Base-by-base conservation (phyloP, 495 filamentous ascomycete genomes). In the Cryomyces minteri region DNA sequence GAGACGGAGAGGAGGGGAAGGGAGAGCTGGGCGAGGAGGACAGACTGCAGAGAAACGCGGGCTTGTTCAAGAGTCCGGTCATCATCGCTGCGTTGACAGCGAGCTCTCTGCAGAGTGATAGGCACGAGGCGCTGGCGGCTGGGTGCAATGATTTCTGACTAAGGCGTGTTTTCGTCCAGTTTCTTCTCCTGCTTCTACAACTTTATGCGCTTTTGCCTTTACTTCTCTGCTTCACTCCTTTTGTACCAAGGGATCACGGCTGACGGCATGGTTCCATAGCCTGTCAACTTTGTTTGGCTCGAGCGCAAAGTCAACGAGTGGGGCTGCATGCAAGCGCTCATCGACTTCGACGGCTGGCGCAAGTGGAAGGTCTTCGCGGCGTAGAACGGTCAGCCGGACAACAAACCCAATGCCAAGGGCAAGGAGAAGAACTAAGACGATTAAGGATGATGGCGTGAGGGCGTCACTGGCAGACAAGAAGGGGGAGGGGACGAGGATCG, bases 261-360 rank as follows among this genome's bases (percentile, higher is more conserved):
- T n/a, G n/a, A n/a, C n/a, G n/a, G n/a, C n/a, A n/a, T n/a, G 47
- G 14, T 11, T 31, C 46, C 12, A 31, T 48, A 94, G 85, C 90
- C 90, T 25, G 87, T 98, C 43, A 92, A 88, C 52, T 96, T 95
- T 56, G 87, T 92, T 47, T 98, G 90, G 90, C 72, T 98, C 10
- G 82, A 93, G 55, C 77, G 88, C 37, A 98, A 98, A 58, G 86
- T 96, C 37, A 94, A 88, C 59, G 90, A 98, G 73, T 98, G 90
- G 90, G 90, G 90, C 51, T 98, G 90, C 66, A 95, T 98, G 81
- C 90, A 96, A 68, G 92, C 92, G 14, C 67, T 98, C 44, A 98
- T 98, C 61, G 90, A 98, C 67, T n/a, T n/a, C n/a, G n/a, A n/a
- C n/a, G n/a, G n/a, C n/a, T n/a, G n/a, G n/a, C n/a, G n/a, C n/a